A percentile compares a stretch with the other conserved stretches of the same genome.
phyloP scores from a whole-genome alignment of 1,284 basidiomycete species.

The Trichosporon coremiiforme region DNA sequence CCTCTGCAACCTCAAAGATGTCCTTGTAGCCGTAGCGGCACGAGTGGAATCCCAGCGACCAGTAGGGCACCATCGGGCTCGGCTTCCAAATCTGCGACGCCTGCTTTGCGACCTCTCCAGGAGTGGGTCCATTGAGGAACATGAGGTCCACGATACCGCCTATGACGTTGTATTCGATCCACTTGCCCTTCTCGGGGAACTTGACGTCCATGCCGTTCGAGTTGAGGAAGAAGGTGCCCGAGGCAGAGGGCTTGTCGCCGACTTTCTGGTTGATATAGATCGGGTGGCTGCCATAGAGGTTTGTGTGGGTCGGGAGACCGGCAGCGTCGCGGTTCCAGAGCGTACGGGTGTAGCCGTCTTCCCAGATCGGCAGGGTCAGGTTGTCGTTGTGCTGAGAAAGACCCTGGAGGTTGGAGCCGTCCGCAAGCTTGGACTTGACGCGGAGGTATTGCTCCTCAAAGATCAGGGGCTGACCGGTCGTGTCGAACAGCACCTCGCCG shows the following conservation, averaged over 20 bases:
- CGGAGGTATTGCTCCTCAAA: constrained; percentile 80
- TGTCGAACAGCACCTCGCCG: constrained; percentile 69
- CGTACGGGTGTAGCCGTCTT: constrained; percentile 43
- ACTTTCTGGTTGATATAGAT: constrained; percentile 35
- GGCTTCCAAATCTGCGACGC: constrained; percentile 35
- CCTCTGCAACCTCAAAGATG: constrained; percentile 41
- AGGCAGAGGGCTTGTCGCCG: constrained; percentile 38
- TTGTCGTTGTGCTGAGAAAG: constrained; percentile 62
- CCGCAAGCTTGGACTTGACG: constrained; percentile 52
- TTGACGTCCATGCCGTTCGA: constrained; percentile 47
- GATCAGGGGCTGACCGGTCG: constrained; percentile 64
- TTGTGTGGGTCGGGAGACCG: constrained; percentile 33
- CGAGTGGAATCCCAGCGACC: constrained; percentile 46
- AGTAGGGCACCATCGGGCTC: constrained; percentile 41
- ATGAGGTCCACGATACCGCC: constrained; percentile 45
- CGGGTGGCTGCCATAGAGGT: constrained; percentile 42
- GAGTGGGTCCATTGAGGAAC: constrained; percentile 34
- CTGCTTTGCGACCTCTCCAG: constrained; percentile 25
- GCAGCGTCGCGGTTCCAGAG: constrained; percentile 40
- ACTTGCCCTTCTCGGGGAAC: constrained; percentile 33
- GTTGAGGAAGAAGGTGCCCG: constrained; percentile 55
- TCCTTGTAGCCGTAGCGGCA: constrained; percentile 44
- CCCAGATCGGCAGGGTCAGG: constrained; percentile 60
- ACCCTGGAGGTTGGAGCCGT: constrained; percentile 71
- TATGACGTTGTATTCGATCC: constrained; percentile 38